Evolutionary conservation across 2,329 filamentous ascomycete genomes (phyloP), one percentile per base, ranked within the genome.

Genomic region (Xylaria sp.): DNA sequence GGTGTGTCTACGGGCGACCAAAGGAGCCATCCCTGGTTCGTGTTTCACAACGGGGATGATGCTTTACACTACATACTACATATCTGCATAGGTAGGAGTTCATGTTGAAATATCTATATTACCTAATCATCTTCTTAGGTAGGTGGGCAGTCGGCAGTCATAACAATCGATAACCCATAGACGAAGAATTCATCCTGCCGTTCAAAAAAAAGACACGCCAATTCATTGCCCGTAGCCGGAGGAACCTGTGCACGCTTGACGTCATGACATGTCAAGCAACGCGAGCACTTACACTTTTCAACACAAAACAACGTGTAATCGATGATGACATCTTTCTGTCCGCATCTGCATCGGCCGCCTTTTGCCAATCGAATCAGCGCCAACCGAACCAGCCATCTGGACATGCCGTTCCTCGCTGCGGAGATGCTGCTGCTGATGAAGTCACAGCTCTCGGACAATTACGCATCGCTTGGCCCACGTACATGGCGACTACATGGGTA

Each of bases 271-370:
- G 63, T 60, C 59, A 61, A 55, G 41, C n/a, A 46, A 53, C 18
- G n/a, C 28, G 9, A 34, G 41, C n/a, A 36, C 43, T 46, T 55
- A 34, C 25, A 45, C 23, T 32, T 62, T 53, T 25, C 39, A 62
- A 67, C 30, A 66, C 39, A 1, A 39, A 41, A 32, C 39, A 20
- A 58, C 41, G 28, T 3, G 56, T 58, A 58, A 58, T 52, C 70
- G 72, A 74, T 74, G 72, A 74, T 74, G 72, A 71, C 72, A 73
- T 72, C 4, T 34, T 39, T 69, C 52, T 30, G 20, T 45, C n/a
- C 18, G 53, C 43, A 30, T 20, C 9, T 28, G 32, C 34, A 57
- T 39, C 30, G 23, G 32, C 12, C 15, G 32, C 45, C n/a, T 46
- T 52, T 25, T 32, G 10, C 46, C 30, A 61, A 41, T n/a, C n/a